A percentile compares a stretch with the other conserved stretches of the same genome.
Evolutionary conservation across 306 rosid genomes (phyloP).

Genomic region (Vicia sativa): DNA sequence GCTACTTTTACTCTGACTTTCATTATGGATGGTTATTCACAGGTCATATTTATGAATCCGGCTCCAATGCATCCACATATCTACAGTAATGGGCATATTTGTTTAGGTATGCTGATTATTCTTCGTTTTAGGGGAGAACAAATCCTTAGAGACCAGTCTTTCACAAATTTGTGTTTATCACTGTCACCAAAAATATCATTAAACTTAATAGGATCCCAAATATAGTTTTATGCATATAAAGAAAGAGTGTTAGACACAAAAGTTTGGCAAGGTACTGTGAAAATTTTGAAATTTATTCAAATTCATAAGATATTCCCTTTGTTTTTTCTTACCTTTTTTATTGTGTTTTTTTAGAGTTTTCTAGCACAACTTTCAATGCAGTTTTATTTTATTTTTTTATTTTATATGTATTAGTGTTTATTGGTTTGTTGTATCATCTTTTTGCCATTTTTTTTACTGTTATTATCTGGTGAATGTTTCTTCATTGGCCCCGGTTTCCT

Average conservation of each 20-base stretch:
- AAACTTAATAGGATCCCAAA: too few species aligned
- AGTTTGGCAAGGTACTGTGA: neutral
- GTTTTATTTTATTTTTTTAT: conserved; percentile 21
- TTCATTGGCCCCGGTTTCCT: neutral
- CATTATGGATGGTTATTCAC: conserved; percentile 36
- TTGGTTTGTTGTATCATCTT: neutral
- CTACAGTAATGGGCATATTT: conserved; percentile 97
- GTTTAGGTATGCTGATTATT: conserved; percentile 64
- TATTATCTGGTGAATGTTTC: neutral
- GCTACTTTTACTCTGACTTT: conserved; percentile 19
- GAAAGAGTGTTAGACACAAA: neutral
- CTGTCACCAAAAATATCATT: too few species aligned
- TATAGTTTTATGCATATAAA: too few species aligned
- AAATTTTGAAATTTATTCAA: neutral
- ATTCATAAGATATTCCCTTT: neutral
- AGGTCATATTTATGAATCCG: conserved; percentile 96
- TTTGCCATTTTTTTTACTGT: neutral
- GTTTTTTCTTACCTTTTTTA: neutral
- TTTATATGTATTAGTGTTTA: neutral
- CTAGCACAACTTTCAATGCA: conserved; percentile 14
- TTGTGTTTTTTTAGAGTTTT: neutral
- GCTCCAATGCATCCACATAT: conserved; percentile 99
- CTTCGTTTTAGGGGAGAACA: conserved; percentile 1
- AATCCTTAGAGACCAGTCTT: neutral
- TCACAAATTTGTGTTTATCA: neutral